phyloP scores from a whole-genome alignment of 805 yeast genomes.

The Maudiozyma serrabonitensis region DNA sequence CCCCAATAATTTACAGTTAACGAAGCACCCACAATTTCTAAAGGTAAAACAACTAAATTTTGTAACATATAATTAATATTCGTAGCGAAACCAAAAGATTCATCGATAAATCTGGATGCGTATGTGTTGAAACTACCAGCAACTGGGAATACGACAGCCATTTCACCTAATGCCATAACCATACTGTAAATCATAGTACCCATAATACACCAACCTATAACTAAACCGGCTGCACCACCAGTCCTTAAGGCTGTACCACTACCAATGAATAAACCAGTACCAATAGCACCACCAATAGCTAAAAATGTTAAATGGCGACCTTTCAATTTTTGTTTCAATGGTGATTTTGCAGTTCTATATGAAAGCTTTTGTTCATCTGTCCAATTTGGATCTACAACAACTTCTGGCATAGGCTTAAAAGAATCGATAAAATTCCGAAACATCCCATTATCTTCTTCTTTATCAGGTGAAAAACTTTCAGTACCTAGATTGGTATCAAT shows the following conservation, averaged over 20 bases:
- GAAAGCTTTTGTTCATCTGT: constrained; percentile 39
- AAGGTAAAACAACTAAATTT: constrained; percentile 43
- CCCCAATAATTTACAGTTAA: constrained; percentile 46
- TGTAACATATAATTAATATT: constrained; percentile 49
- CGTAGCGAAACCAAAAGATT: constrained; percentile 53
- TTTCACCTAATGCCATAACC: constrained; percentile 53
- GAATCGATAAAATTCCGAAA: constrained; percentile 7
- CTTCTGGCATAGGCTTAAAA: constrained; percentile 4
- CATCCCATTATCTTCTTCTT: neutral
- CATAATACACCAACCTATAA: constrained; percentile 44
- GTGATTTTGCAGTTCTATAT: constrained; percentile 41
- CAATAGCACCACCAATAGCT: constrained; percentile 64
- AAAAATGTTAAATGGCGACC: constrained; percentile 53
- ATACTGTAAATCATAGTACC: constrained; percentile 50
- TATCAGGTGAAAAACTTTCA: neutral
- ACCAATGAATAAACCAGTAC: constrained; percentile 70
- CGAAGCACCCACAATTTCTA: constrained; percentile 45
- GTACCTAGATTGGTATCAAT: constrained; percentile 1
- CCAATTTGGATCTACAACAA: constrained; percentile 31
- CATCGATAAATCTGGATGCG: constrained; percentile 49
- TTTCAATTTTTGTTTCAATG: constrained; percentile 45
- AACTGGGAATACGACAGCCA: constrained; percentile 51
- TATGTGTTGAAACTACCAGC: constrained; percentile 59
- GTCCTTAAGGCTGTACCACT: constrained; percentile 51
- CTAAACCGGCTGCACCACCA: constrained; percentile 59